Base-by-base conservation (phyloP, 306 rosid genomes). In the Quercus ilex region DNA sequence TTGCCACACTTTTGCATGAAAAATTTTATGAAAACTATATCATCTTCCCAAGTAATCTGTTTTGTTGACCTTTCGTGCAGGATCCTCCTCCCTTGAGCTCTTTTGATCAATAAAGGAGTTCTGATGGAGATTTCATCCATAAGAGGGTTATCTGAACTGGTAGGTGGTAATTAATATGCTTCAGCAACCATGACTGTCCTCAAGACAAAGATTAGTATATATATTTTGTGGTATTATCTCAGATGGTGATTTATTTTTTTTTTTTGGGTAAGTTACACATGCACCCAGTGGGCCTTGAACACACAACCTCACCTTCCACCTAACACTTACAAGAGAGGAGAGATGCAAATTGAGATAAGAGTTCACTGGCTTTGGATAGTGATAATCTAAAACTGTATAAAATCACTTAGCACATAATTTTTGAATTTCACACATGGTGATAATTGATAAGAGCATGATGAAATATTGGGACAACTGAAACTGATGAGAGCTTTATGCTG, bases 61-160 rank as follows among this genome's bases (percentile, higher is more conserved):
- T 79, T 60, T 76, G 71, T 70, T 83, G 49, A 74, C 28, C 81
- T 76, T 53, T 73, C 60, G 73, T 84, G 26, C 74, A 75, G 87
- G 83, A 64, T 52, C 74, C 62, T 52, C 74, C 57, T 75, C 46
- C 20, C 71, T 75, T 73, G 71, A 77, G 71, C 70, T 71, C 60
- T 70, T 74, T 77, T 80, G 28, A 74, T 68, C 53, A 52, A 33
- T 67, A 55, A 77, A 80, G 74, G 84, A 71, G 69, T 76, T 72
- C 75, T 46, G 53, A 89, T 89, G 98, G 97, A 88, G 79, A 87
- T 85, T 78, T 84, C 94, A 18, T 81, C 98, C 30, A 58, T 77
- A 68, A 78, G 79, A 82, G 87, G 81, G 62, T 79, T 86, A 59
- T 83, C 90, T 87, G 94, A 92, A 77, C 78, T 78, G 93, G 98